phyloP scores from a whole-genome alignment of 2,329 filamentous ascomycete genomes.

The Paecilomyces sp. region DNA sequence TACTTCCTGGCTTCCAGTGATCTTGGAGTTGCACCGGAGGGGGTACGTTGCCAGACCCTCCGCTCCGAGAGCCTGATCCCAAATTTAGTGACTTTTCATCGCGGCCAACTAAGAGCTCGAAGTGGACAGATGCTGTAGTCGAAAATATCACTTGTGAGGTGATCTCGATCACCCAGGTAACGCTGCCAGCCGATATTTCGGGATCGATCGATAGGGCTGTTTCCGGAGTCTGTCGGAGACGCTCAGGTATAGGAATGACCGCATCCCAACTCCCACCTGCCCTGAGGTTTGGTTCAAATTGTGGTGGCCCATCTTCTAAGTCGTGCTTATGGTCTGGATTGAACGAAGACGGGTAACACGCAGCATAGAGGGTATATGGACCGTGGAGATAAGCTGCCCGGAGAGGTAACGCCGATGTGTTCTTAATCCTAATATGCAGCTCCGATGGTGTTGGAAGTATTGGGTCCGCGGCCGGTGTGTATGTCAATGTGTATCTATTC shows the following conservation, averaged over 20 bases:
- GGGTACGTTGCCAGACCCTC: slow-evolving; percentile 46
- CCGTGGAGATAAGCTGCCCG: slow-evolving; percentile 95
- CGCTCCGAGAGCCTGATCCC: slow-evolving; percentile 52
- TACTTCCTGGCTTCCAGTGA: slow-evolving; percentile 57
- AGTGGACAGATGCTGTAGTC: slow-evolving; percentile 75
- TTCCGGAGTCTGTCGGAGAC: slow-evolving; percentile 57
- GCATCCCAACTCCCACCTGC: slow-evolving; percentile 83
- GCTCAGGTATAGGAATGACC: slow-evolving; percentile 70
- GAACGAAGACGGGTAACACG: slow-evolving; percentile 77
- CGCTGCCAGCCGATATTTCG: slow-evolving; percentile 43
- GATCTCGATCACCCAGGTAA: slow-evolving; percentile 86
- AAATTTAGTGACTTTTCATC: slow-evolving; percentile 76
- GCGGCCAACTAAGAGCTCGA: slow-evolving; percentile 76
- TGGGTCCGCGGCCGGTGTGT: slow-evolving; percentile 80
- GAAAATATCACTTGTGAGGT: slow-evolving; percentile 93
- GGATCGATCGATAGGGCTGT: slow-evolving; percentile 12
- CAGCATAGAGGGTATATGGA: slow-evolving; percentile 82
- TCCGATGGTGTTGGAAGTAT: slow-evolving; percentile 78
- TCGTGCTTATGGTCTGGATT: slow-evolving; percentile 73
- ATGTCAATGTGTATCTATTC: slow-evolving; percentile 70
- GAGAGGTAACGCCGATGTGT: slow-evolving; percentile 81
- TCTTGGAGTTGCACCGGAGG: slow-evolving; percentile 67
- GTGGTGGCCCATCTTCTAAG: slow-evolving; percentile 68
- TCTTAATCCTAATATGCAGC: slow-evolving; percentile 82
- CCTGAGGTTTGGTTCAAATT: slow-evolving; percentile 95